Evolutionary conservation across 768 basidiomycete species (phyloP), one percentile per base, ranked within the genome.

Genomic region (Rhizopogon rudus): DNA sequence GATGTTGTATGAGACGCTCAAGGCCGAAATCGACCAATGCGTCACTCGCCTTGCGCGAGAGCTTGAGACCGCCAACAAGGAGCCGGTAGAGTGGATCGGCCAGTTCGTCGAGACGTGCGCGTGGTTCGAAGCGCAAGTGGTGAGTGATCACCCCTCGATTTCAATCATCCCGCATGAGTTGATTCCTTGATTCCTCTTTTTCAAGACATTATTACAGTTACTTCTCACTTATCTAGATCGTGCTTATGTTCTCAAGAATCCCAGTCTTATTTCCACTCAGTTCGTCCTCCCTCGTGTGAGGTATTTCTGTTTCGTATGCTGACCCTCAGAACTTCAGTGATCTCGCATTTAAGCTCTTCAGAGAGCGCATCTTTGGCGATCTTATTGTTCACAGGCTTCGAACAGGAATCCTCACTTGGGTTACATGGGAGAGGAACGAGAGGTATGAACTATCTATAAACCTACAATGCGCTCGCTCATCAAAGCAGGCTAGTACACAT

Each of bases 151-250:
- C 52, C 4, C 25, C 6, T 6, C 16, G 8, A n/a, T 9, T 57
- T 41, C 17, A n/a, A 4, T n/a, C 14, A 31, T 44, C 16, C 51
- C 35, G 8, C 35, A 35, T 48, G 14, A 51, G 31, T 42, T 56
- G 54, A 54, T 52, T 14, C 31, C 51, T 41, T 44, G 5, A 12
- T 57, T 40, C 16, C 9, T 41, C 20, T 25, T 9, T 37, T 42
- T 58, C 22, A 58, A 89, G 87, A 67, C 71, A 4, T 69, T 90
- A 17, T 63, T 91, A 2, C 70, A 79, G 57, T 85, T 85, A 0
- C 68, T 91, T 25, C 69, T 91, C 51, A 80, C 88, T 3, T 87
- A 86, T 65, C 69, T 93, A 50, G 89, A 93, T 63, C 81, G 87
- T 63, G 75, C 77, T 0, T 91, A 84, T 59, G 75, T 89, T 9